A percentile compares a stretch with the other conserved stretches of the same genome.
Evolutionary conservation across 192 early-diverging fungal species (phyloP).

Genomic region (Backusella tarrabulga): DNA sequence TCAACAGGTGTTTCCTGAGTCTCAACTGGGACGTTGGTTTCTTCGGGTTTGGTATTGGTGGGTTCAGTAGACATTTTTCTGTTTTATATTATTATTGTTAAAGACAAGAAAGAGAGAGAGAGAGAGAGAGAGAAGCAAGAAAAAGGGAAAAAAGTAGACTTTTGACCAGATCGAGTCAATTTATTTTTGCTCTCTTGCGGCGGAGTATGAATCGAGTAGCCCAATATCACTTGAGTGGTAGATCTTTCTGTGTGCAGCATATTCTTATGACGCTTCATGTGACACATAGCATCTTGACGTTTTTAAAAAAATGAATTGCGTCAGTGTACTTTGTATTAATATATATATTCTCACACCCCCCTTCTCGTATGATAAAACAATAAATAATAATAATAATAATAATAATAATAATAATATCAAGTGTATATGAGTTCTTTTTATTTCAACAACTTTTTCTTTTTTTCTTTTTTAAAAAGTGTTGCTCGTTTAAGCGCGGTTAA

Average conservation of each 20-base stretch:
- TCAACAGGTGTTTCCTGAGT: slow-evolving; percentile 1
- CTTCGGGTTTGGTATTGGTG: not conserved
- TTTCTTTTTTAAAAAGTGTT: not conserved
- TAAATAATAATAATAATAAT: too few relatives aligned
- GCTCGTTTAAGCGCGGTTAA: slow-evolving; percentile 9
- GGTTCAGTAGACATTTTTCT: slow-evolving; percentile 16
- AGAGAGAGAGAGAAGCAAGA: slow-evolving; percentile 1
- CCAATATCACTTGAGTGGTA: not conserved
- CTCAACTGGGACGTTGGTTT: not conserved
- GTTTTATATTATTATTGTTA: not conserved
- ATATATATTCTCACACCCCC: not conserved
- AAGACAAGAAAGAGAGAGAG: not conserved
- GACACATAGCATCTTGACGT: slow-evolving; percentile 1
- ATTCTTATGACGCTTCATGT: slow-evolving; percentile 1
- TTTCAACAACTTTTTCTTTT: not conserved
- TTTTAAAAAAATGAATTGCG: not conserved
- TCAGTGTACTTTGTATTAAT: not conserved
- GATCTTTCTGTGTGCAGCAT: not conserved
- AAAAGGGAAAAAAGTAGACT: not conserved
- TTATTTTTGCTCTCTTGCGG: not conserved
- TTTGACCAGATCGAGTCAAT: not conserved
- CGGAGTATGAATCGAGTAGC: not conserved
- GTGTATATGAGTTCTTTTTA: not conserved
- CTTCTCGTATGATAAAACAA: not conserved
- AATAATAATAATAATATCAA: not conserved